Evolutionary conservation across 2,329 filamentous ascomycete species (phyloP).

Genomic region (Fusarium guadeloupense): DNA sequence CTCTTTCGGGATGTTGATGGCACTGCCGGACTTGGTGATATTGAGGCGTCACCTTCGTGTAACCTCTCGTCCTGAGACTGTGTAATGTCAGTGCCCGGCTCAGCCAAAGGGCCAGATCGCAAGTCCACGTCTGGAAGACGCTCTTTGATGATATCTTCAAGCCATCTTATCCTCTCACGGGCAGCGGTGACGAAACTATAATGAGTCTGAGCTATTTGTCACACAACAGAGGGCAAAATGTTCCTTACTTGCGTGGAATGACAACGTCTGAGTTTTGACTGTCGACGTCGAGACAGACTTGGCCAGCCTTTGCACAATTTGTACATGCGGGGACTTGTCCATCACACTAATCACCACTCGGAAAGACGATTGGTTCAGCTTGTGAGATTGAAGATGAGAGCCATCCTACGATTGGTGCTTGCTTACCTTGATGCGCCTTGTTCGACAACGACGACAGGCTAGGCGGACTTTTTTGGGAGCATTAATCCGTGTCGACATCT

Average conservation of each 20-base stretch:
- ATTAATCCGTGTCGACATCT: slow-evolving; percentile 12
- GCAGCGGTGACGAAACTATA: slow-evolving; percentile 11
- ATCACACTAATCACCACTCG: slow-evolving; percentile 45
- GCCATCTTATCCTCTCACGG: slow-evolving; percentile 23
- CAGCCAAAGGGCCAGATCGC: slow-evolving; percentile 5
- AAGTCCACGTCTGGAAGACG: slow-evolving; percentile 19
- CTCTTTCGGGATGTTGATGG: slow-evolving; percentile 20
- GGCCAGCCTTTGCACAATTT: slow-evolving; percentile 49
- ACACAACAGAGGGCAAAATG: not conserved
- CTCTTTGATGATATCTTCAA: slow-evolving; percentile 19
- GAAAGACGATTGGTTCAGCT: not conserved
- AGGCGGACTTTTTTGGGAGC: slow-evolving; percentile 50
- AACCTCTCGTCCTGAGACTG: slow-evolving; percentile 9
- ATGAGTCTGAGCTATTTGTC: not conserved
- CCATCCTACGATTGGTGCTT: not conserved
- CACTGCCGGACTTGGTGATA: slow-evolving; percentile 18
- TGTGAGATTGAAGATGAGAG: too few relatives aligned
- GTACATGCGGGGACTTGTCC: slow-evolving; percentile 50
- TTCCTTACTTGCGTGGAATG: slow-evolving; percentile 47
- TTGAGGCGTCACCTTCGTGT: not conserved
- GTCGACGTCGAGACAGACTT: slow-evolving; percentile 51
- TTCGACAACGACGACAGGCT: slow-evolving; percentile 50
- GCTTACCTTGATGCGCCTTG: slow-evolving; percentile 49
- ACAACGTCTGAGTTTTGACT: slow-evolving; percentile 47
- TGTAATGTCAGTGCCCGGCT: not conserved